Base-by-base conservation (phyloP, 1,284 basidiomycete genomes). In the Cutaneotrichosporon sp. region DNA sequence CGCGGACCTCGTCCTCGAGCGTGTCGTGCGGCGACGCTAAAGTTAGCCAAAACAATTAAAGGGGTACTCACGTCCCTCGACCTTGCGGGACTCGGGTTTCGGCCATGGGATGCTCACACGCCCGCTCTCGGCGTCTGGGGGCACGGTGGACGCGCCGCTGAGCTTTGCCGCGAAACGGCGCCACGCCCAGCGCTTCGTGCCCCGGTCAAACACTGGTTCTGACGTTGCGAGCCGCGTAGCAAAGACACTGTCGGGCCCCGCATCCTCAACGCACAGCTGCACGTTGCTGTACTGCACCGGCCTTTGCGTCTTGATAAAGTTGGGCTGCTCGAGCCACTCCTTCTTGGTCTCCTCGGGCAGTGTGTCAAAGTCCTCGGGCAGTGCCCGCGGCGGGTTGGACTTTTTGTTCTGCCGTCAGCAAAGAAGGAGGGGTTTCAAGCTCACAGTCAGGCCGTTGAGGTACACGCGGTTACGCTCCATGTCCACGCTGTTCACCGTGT, bases 231-330 rank as follows among this genome's bases (percentile, higher is more conserved):
- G 33, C 10, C 71, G 64, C 10, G 65, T 65, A 3, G 67, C 71
- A 43, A 73, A 74, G 13, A 70, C 59, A 43, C 68, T 69, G 52
- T 13, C 23, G 4, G 20, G 14, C 8, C 35, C 39, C 4, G 46
- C 49, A 33, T 68, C 65, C 46, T 69, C 63, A 12, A 73, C 57
- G 46, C 69, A 73, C 2, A 75, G 61, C 59, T 73, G 70, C 4
- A 75, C 68, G 42, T 73, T 73, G 30, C 63, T 67, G 55, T 75
- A 75, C 51, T 73, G 67, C 7, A 75, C 64, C 2, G 70, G 67
- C 34, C 68, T 60, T 48, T 61, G 58, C 23, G 56, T 54, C 37
- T 52, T 43, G 35, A 64, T 36, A 17, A 54, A 64, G 51, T 67
- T 66, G 21, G 59, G 60, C 56, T 72, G 66, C 34, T 60, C 51